A percentile compares a stretch with the other conserved stretches of the same genome.
These are phyloP conservation scores for Allomyces arbusculus DNA, from an alignment of 192 early-diverging fungal genomes.

Conservation along the genomic window DNA sequence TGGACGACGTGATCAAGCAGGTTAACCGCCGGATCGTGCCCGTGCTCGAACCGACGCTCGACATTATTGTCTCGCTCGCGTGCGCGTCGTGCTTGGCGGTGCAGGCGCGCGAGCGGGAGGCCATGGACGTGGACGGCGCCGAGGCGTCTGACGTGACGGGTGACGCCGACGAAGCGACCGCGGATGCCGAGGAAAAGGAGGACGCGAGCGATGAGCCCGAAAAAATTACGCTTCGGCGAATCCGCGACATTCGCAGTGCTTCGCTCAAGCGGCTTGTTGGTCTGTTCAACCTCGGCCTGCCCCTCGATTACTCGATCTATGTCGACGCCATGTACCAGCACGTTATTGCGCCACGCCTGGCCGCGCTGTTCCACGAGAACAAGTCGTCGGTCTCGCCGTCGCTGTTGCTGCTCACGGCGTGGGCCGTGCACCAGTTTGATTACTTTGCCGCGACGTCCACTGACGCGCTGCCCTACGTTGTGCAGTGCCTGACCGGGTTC, in stretches of 20 bases:
- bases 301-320: constrained; percentile 58
- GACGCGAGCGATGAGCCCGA: constrained; percentile 2
- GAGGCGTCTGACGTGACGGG: constrained; percentile 4
- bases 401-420: constrained; percentile 52
- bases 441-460: not conserved
- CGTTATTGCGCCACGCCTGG: constrained; percentile 48
- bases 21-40: constrained; percentile 51
- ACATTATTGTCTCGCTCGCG: constrained; percentile 43
- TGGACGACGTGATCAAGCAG: constrained; percentile 68
- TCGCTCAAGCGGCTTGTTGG: constrained; percentile 52
- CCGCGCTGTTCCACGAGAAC: constrained; percentile 54
- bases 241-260: constrained; percentile 32
- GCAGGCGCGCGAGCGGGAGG: constrained; percentile 9
- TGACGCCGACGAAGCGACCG: constrained; percentile 9
- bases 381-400: constrained; percentile 68
- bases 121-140: constrained; percentile 12
- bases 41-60: constrained; percentile 47
- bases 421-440: constrained; percentile 33
- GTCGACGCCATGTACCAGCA: constrained; percentile 49
- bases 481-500: not conserved
- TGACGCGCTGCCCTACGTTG: not conserved
- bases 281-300: constrained; percentile 52
- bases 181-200: constrained; percentile 2
- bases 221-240: not conserved
- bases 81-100: constrained; percentile 6